These are phyloP conservation scores for Cnidoscolus chayamansa DNA, from an alignment of 441 rosid genomes.

Conservation along the genomic window DNA sequence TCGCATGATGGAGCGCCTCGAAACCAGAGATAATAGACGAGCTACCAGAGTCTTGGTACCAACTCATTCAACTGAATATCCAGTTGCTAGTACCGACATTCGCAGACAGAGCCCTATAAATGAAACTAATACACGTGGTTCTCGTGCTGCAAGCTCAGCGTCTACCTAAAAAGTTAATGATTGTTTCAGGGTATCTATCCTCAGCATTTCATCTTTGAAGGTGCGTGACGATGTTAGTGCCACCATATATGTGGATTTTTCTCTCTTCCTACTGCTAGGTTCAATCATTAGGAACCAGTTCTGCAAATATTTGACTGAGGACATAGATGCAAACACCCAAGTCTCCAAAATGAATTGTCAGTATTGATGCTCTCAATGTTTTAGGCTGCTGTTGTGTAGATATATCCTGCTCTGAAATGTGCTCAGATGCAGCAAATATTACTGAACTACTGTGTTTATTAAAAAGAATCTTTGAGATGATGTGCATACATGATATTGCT, in stretches of 20 bases:
- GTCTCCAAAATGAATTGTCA: background rate
- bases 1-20: slow-evolving; percentile 59
- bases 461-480: background rate
- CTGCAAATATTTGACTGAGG: background rate
- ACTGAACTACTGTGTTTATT: background rate
- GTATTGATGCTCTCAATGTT: background rate
- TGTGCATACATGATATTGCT: too few relatives aligned
- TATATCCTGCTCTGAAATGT: background rate
- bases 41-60: slow-evolving; percentile 41
- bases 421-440: background rate
- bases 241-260: background rate
- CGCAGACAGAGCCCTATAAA: slow-evolving; percentile 27
- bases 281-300: too few relatives aligned
- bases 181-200: slow-evolving; percentile 36
- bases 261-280: too few relatives aligned
- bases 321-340: background rate
- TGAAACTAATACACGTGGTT: slow-evolving; percentile 30
- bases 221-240: slow-evolving; percentile 27
- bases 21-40: slow-evolving; percentile 47
- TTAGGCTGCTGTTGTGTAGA: background rate
- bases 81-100: slow-evolving; percentile 20
- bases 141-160: slow-evolving; percentile 39
- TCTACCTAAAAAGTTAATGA: slow-evolving; percentile 30
- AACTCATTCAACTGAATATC: slow-evolving; percentile 28
- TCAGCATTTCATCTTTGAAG: slow-evolving; percentile 59